A percentile compares a stretch with the other conserved stretches of the same genome.
These are phyloP conservation scores for Sextonia rubra DNA, from an alignment of 164 flowering plant genomes.

Conservation along the genomic window DNA sequence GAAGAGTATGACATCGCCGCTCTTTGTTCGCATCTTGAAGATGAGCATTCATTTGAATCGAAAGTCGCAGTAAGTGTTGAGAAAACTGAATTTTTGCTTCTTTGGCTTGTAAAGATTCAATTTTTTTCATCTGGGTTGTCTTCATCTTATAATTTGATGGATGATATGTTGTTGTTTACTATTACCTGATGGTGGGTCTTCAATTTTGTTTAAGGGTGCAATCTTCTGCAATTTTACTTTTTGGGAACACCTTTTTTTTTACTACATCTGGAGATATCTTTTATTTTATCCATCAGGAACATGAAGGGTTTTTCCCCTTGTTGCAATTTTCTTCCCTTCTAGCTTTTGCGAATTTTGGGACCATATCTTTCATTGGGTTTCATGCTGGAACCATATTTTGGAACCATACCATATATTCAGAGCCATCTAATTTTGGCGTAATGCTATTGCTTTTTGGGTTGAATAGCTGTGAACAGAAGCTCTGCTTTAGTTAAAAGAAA, in stretches of 20 bases:
- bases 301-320: neutral
- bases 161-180: too few relatives aligned
- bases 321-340: neutral
- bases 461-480: too few relatives aligned
- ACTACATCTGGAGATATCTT: too few relatives aligned
- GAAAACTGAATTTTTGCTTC: neutral
- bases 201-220: too few relatives aligned
- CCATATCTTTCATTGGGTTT: too few relatives aligned
- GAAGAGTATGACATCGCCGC: slow-evolving; percentile 80
- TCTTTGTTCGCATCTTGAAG: slow-evolving; percentile 80
- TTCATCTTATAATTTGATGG: neutral
- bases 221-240: neutral
- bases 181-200: too few relatives aligned
- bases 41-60: slow-evolving; percentile 76
- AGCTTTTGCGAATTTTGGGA: neutral
- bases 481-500: too few relatives aligned
- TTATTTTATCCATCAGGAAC: too few relatives aligned
- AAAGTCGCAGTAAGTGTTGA: slow-evolving; percentile 50
- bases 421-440: too few relatives aligned
- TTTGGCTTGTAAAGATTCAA: neutral
- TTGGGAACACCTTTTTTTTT: neutral
- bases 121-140: neutral
- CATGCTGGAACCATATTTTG: too few relatives aligned
- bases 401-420: too few relatives aligned
- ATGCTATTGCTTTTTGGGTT: too few relatives aligned